Conservation (phyloP, 768 basidiomycete genomes). For the Tricholoma sp. region DNA sequence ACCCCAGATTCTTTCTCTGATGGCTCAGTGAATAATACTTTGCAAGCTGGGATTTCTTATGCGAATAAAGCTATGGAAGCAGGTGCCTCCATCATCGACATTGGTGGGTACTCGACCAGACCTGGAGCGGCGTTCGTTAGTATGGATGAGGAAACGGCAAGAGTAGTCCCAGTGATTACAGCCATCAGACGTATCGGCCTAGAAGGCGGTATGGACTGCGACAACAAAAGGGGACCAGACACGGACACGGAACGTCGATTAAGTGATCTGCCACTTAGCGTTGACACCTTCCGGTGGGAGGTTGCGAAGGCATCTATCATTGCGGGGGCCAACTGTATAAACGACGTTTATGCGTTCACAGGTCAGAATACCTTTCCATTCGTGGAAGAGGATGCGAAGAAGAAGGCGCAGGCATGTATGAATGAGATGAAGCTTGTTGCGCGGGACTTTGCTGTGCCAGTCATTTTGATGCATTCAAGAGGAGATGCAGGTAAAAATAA, state of each 20-base stretch:
- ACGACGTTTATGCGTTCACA: constrained; percentile 83
- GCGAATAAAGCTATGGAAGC: constrained; percentile 39
- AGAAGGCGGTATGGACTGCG: neutral
- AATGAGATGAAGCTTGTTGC: constrained; percentile 62
- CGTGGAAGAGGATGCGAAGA: constrained; percentile 23
- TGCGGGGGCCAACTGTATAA: constrained; percentile 90
- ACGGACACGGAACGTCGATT: constrained; percentile 2
- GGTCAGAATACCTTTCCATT: constrained; percentile 47
- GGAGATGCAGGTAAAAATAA: constrained; percentile 79
- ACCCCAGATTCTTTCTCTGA: constrained; percentile 98
- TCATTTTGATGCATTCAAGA: constrained; percentile 92
- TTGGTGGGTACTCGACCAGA: constrained; percentile 92
- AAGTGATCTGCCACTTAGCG: constrained; percentile 53
- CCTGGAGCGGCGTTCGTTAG: constrained; percentile 70
- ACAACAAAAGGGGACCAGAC: constrained; percentile 1
- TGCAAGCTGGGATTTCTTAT: constrained; percentile 52
- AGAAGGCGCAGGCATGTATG: constrained; percentile 34
- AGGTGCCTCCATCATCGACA: constrained; percentile 79
- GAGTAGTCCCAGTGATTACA: constrained; percentile 70
- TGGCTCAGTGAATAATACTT: constrained; percentile 53
- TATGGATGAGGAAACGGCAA: constrained; percentile 59
- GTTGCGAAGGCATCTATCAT: constrained; percentile 72
- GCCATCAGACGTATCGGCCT: constrained; percentile 30
- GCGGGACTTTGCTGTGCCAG: constrained; percentile 63
- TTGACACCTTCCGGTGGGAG: constrained; percentile 85